Percentiles rank a stretch among this genome's conserved stretches.
Conservation (phyloP, 208 protist species). For the Leishmania mexicana region DNA sequence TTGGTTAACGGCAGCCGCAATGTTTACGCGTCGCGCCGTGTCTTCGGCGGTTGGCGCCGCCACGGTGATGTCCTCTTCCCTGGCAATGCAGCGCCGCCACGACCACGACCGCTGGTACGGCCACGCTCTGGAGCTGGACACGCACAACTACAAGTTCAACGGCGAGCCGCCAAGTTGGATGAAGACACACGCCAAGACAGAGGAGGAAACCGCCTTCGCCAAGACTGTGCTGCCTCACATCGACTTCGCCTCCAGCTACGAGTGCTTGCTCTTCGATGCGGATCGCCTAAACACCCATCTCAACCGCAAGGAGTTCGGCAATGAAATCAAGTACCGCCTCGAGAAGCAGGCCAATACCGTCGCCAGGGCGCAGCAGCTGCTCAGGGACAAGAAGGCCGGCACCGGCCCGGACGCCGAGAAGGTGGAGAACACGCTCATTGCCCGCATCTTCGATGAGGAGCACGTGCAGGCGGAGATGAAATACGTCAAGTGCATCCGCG, state of each 20-base stretch:
- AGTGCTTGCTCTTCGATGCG: constrained; percentile 84
- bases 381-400: constrained; percentile 61
- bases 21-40: constrained; percentile 68
- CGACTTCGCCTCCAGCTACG: constrained; percentile 85
- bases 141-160: constrained; percentile 87
- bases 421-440: constrained; percentile 79
- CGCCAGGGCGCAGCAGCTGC: constrained; percentile 79
- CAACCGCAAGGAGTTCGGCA: constrained; percentile 90
- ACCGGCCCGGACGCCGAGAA: constrained; percentile 40
- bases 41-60: constrained; percentile 40
- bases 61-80: constrained; percentile 26
- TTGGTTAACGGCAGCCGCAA: not conserved
- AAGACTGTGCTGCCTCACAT: constrained; percentile 80
- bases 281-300: constrained; percentile 77
- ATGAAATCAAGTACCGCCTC: constrained; percentile 81
- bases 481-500: constrained; percentile 90
- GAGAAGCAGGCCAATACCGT: constrained; percentile 91
- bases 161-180: constrained; percentile 81
- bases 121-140: constrained; percentile 83
- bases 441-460: constrained; percentile 89
- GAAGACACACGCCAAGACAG: constrained; percentile 65
- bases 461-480: constrained; percentile 91
- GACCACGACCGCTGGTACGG: constrained; percentile 91
- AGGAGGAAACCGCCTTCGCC: constrained; percentile 81
- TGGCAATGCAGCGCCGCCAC: constrained; percentile 64